Evolutionary conservation across 495 filamentous ascomycete genomes (phyloP).

Genomic region (Penicillium nucicola): DNA sequence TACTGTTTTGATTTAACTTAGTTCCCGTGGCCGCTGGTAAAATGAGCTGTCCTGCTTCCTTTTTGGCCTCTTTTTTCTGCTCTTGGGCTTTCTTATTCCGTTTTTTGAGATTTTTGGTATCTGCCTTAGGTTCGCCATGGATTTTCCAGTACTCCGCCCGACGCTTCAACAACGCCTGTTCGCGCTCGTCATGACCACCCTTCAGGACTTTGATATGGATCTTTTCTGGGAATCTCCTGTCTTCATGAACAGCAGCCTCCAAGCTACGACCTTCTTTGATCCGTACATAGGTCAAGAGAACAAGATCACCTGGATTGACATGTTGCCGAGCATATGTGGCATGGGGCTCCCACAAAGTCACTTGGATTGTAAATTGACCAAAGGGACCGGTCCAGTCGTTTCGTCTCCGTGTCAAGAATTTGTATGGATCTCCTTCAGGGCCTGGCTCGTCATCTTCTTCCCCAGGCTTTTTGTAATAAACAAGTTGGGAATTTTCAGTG

Average conservation of each 20-base stretch:
- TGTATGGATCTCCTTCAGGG: constrained; percentile 47
- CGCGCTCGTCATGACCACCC: constrained; percentile 40
- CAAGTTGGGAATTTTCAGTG: constrained; percentile 63
- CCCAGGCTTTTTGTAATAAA: constrained; percentile 43
- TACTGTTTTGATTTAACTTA: constrained; percentile 35
- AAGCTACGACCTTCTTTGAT: constrained; percentile 57
- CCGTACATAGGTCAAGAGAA: constrained; percentile 68
- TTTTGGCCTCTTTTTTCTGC: constrained; percentile 29
- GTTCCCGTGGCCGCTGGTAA: constrained; percentile 33
- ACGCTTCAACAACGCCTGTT: constrained; percentile 60
- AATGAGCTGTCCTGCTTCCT: constrained; percentile 33
- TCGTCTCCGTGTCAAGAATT: constrained; percentile 34
- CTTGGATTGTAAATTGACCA: constrained; percentile 68
- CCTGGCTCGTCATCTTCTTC: constrained; percentile 35
- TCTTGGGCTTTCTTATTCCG: constrained; percentile 26
- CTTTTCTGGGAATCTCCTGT: constrained; percentile 48
- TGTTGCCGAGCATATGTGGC: constrained; percentile 51
- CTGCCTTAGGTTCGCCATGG: constrained; percentile 25
- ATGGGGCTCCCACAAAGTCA: constrained; percentile 72
- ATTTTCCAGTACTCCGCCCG: constrained; percentile 58
- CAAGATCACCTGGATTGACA: constrained; percentile 56
- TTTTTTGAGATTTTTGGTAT: constrained; percentile 34
- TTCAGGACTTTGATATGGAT: constrained; percentile 52
- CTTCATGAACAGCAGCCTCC: constrained; percentile 70
- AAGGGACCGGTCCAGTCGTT: constrained; percentile 73